Evolutionary conservation across 768 basidiomycete species (phyloP).

Genomic region (Tephrocybe sp.): DNA sequence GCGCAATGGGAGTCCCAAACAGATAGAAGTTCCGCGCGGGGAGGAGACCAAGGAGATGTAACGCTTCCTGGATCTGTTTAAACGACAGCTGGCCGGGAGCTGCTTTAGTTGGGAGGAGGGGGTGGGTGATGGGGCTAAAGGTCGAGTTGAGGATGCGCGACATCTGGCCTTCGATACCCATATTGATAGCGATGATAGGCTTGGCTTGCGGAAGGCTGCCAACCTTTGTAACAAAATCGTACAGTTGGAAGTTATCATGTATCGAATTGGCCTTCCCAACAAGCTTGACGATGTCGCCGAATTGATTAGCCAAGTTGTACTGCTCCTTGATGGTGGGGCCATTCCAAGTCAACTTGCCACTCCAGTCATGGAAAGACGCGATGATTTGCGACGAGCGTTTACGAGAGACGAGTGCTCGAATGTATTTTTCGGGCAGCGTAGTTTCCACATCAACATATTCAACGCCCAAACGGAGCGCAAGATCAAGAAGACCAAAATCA

Average conservation of each 20-base stretch:
- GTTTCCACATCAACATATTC: conserved; percentile 95
- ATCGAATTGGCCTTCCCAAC: conserved; percentile 78
- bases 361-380: conserved; percentile 95
- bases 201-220: conserved; percentile 49
- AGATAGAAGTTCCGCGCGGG: conserved; percentile 78
- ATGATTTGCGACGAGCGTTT: conserved; percentile 81
- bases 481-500: conserved; percentile 69
- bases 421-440: conserved; percentile 59
- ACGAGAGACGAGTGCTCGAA: conserved; percentile 53
- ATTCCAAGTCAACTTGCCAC: conserved; percentile 81
- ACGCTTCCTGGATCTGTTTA: conserved; percentile 77
- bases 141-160: conserved; percentile 84
- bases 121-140: conserved; percentile 90
- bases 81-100: conserved; percentile 94
- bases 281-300: conserved; percentile 91
- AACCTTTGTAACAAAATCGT: conserved; percentile 60
- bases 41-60: conserved; percentile 77
- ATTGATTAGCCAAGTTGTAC: conserved; percentile 58
- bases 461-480: conserved; percentile 79
- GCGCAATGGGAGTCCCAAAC: conserved; percentile 84
- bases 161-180: conserved; percentile 86
- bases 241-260: conserved; percentile 78
- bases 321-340: conserved; percentile 62
- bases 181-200: conserved; percentile 93
- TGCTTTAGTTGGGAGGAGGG: conserved; percentile 77